Evolutionary conservation across 352 stramenopile genomes (phyloP), one percentile per base, ranked within the genome.

Genomic region (Ophiocytium majus): DNA sequence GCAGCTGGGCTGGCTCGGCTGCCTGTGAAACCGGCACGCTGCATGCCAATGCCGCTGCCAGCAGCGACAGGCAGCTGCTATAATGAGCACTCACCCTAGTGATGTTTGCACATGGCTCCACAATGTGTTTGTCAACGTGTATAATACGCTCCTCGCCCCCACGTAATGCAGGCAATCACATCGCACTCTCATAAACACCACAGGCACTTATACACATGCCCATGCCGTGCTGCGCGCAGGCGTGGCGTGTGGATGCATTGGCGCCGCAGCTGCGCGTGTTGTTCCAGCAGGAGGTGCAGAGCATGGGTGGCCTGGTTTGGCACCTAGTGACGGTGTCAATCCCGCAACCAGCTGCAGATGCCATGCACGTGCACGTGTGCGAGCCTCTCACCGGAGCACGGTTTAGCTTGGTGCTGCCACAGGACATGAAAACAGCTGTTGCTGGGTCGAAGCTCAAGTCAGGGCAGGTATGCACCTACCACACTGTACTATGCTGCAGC

Each of bases 201-300:
- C n/a, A n/a, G n/a, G n/a, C n/a, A n/a, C n/a, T n/a, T n/a, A n/a
- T n/a, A n/a, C n/a, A n/a, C n/a, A n/a, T n/a, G n/a, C n/a, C 43
- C 43, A 57, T 57, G 5, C 14, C 43, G 43, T 57, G 64, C 5
- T 76, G n/a, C n/a, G n/a, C n/a, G 64, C 64, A 76, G 64, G 64
- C 64, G 17, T 37, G 64, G 31, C 64, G 64, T 37, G 34, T 76
- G 31, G 64, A 76, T 37, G 31, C 31, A 37, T 17, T 76, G 64
- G 64, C 31, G 17, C 5, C 17, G 31, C 64, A 37, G 31, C 64
- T 76, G 64, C 31, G 64, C 5, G 31, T 76, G 64, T 17, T 76
- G 64, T 76, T 76, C 64, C 31, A 76, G 64, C 64, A 76, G 10
- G 64, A 76, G 64, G 64, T 37, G 34, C 31, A 76, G 34, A 37